Base-by-base conservation (phyloP, 1,284 basidiomycete genomes). In the Cutaneotrichosporon sp. region DNA sequence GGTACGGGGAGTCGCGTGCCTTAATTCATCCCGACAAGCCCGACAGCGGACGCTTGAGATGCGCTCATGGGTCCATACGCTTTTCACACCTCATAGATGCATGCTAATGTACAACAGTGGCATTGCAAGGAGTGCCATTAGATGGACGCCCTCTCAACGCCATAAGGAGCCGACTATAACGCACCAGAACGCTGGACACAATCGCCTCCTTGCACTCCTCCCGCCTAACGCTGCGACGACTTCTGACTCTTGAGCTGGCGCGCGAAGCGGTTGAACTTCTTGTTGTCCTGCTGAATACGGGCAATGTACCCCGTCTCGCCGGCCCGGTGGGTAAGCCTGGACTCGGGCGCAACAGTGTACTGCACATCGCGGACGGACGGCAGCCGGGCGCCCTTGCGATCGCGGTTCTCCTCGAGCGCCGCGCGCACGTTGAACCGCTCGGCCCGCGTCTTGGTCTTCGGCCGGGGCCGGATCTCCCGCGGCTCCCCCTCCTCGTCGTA, bases 181-280 rank as follows among this genome's bases (percentile, higher is more conserved):
- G 16, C 31, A 9, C 31, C 31, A 32, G 31, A 32, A 9, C 31
- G 9, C 9, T 16, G 31, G 16, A n/a, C 34, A n/a, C 16, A 16
- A 6, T 35, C 17, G 6, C 34, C 12, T n/a, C 34, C 34, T n/a
- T n/a, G n/a, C 17, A 16, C 34, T 35, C 34, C 38, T 5, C 20
- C 16, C 38, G 20, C 12, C 25, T 43, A 35, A 25, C 33, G 33
- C 33, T 12, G 14, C 9, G 38, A 26, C 22, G 38, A 26, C 38
- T 39, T 39, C 38, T 39, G 38, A 22, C 37, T 24, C 55, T 63
- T 65, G 57, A 72, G 62, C 59, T 69, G 66, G 58, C 69, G 62
- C 16, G 69, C 68, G 46, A 73, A 73, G 39, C 63, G 64, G 62
- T 73, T 71, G 61, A 73, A 73, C 56, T 71, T 71, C 38, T 55